Base-by-base conservation (phyloP, 2,329 filamentous ascomycete genomes). In the Fusarium scirpi region DNA sequence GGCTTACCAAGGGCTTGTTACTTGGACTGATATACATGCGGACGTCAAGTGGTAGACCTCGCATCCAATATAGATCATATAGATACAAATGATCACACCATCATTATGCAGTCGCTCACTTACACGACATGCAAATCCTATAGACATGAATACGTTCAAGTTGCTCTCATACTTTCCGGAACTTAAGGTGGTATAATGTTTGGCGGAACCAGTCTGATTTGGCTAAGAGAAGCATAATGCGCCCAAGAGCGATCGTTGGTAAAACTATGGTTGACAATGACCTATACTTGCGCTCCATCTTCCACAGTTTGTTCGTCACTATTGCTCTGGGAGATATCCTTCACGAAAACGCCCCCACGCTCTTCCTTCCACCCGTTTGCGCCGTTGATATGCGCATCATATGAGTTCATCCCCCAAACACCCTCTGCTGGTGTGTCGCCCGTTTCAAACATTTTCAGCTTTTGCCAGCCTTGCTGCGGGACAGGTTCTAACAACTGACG, bases 391-490 rank as follows among this genome's bases (percentile, higher is more conserved):
- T 81, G 76, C 1, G 84, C 75, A 63, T 80, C 82, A 38, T 82
- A 77, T 18, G 83, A 80, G 0, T 80, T 81, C 79, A 83, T 80
- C 2, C 81, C 77, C 85, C 85, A 87, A 5, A 80, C 80, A 57
- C 84, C 83, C 40, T 73, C 75, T 62, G 85, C 82, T 0, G 80
- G 80, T 0, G 80, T 76, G 63, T 87, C 85, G 27, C 85, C 85
- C 45, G 81, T 84, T 74, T 87, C 85, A 55, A 88, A 86, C 8
- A 81, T 78, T 22, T 76, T 78, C 13, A 88, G 76, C n/a, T 76
- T 70, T n/a, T 72, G 70, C 81, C 84, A 87, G 2, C 66, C 67
- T 18, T 64, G 74, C 4, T 70, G 68, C 9, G 73, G 74, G 6
- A 65, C 63, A 22, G 73, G 62, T 41, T 76, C 74, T n/a, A 82